Evolutionary conservation across 2,329 filamentous ascomycete genomes (phyloP).

Genomic region (Phialophora chinensis): DNA sequence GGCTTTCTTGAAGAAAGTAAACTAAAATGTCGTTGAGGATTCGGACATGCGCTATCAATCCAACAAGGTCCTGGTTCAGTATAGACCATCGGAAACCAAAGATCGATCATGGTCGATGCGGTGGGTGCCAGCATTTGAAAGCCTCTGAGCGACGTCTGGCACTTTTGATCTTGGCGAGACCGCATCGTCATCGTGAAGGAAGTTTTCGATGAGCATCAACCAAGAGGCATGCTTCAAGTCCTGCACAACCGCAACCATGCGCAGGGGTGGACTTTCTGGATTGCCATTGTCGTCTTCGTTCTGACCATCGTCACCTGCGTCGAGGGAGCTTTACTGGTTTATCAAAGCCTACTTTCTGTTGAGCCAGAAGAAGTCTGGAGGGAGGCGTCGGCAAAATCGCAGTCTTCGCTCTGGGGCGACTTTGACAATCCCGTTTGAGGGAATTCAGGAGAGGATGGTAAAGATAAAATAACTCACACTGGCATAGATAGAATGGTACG

Average conservation of each 20-base stretch:
- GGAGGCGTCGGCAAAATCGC: not conserved
- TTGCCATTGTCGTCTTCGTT: not conserved
- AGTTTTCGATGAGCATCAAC: constrained; percentile 7
- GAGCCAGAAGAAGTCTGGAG: not conserved
- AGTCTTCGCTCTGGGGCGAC: not conserved
- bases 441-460: not conserved
- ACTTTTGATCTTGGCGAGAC: not conserved
- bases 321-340: not conserved
- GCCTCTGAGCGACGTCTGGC: not conserved
- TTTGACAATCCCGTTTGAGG: not conserved
- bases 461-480: not conserved
- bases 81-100: not conserved
- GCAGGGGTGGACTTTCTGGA: not conserved
- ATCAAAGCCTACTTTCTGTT: not conserved
- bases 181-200: not conserved
- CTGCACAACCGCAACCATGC: not conserved
- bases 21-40: not conserved
- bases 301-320: not conserved
- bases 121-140: not conserved
- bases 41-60: not conserved
- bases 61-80: not conserved
- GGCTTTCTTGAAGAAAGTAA: not conserved
- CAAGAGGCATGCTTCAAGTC: not conserved
- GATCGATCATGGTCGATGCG: not conserved
- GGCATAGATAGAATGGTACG: not conserved